A percentile compares a stretch with the other conserved stretches of the same genome.
These are phyloP conservation scores for Agarophyton chilense DNA, from an alignment of 23 red algal genomes.

Conservation along the genomic window DNA sequence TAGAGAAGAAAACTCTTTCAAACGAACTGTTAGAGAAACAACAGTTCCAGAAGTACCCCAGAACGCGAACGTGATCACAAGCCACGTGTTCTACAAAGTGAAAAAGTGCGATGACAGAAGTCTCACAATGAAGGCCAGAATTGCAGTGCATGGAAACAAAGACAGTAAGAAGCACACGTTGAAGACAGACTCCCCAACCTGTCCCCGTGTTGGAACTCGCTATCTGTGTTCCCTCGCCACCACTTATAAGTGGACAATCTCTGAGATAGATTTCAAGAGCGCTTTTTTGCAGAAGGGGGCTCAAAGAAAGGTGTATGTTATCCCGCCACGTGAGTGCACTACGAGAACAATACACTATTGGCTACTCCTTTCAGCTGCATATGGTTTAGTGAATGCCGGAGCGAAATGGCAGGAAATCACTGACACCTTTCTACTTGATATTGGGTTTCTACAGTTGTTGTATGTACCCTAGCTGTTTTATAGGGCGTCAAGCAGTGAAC, in stretches of 20 bases:
- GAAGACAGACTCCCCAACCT: conserved; percentile 8
- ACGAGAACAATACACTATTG: background rate
- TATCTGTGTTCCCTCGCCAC: conserved; percentile 1
- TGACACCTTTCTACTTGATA: background rate
- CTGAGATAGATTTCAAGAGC: conserved; percentile 44
- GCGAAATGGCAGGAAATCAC: conserved; percentile 42
- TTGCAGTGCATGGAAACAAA: conserved; percentile 30
- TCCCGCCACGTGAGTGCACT: conserved; percentile 40
- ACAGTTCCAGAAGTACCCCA: background rate
- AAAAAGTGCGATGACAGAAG: background rate
- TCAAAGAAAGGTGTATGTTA: conserved; percentile 22
- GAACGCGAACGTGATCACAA: conserved; percentile 1
- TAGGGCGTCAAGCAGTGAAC: background rate
- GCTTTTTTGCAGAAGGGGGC: conserved; percentile 38
- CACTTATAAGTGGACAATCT: conserved; percentile 17
- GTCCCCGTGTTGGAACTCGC: conserved; percentile 5
- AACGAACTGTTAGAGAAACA: background rate
- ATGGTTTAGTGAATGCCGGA: conserved; percentile 49
- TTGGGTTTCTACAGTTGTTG: conserved; percentile 21
- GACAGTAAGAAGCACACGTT: background rate
- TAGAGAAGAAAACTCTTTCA: conserved; percentile 6
- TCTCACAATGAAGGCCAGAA: conserved; percentile 17
- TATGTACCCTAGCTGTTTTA: conserved; percentile 55
- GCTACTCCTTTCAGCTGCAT: conserved; percentile 47
- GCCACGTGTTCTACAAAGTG: conserved; percentile 38